These are phyloP conservation scores for Calonectria hawksworthii DNA, from an alignment of 2,329 filamentous ascomycete species.

Conservation along the genomic window DNA sequence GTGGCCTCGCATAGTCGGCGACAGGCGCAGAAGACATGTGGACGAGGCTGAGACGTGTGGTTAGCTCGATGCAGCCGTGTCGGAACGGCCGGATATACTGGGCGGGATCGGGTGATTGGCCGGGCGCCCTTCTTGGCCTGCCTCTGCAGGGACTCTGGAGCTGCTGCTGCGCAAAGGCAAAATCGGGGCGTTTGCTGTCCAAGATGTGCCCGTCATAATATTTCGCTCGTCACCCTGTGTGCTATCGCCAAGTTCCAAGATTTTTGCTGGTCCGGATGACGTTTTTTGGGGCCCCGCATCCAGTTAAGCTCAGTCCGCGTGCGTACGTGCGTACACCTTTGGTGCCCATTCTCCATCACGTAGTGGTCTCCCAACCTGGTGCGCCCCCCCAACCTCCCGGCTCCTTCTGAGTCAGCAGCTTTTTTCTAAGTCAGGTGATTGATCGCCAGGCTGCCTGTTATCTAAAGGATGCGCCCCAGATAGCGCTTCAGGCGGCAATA, in stretches of 20 bases:
- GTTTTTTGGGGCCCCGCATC: neutral
- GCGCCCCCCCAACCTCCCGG: neutral
- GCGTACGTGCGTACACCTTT: constrained; percentile 5
- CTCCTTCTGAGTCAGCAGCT: neutral
- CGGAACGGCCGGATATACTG: constrained; percentile 18
- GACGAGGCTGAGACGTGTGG: neutral
- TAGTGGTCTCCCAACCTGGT: neutral
- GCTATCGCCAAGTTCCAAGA: neutral
- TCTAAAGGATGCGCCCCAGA: neutral
- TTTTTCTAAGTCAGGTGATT: neutral
- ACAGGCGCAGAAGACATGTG: constrained; percentile 1
- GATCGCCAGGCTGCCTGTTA: neutral
- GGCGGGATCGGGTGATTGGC: constrained; percentile 1
- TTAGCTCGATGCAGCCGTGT: neutral
- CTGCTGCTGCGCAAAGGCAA: neutral
- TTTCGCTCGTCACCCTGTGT: neutral
- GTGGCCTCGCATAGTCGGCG: neutral
- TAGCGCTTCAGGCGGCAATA: neutral
- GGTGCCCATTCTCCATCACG: neutral
- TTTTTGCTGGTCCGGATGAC: constrained; percentile 1
- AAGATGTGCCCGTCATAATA: neutral
- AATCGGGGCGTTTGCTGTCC: neutral
- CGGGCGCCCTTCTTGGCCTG: neutral
- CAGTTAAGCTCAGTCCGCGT: constrained; percentile 12
- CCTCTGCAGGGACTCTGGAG: neutral